Evolutionary conservation across 2,329 filamentous ascomycete genomes (phyloP), one percentile per base, ranked within the genome.

Genomic region (Sclerotinia glacialis): DNA sequence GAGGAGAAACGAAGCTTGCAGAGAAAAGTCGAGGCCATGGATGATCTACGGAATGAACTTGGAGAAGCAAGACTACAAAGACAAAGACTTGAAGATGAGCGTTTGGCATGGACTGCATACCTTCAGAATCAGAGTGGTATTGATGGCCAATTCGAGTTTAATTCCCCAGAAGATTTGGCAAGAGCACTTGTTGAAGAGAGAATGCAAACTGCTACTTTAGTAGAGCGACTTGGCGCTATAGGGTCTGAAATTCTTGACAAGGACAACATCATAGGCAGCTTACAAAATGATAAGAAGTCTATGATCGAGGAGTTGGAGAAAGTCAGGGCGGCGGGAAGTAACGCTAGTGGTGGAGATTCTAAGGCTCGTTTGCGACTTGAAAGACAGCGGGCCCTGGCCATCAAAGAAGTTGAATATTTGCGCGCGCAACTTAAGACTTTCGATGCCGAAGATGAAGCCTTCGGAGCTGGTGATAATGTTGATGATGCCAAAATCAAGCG

Each of bases 361-460:
- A 90, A 93, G 78, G 84, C 85, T 1, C 88, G 87, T 53, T 81
- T 90, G 64, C 86, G 95, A 42, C 80, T 97, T 0, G 94, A 99
- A 73, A 85, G 95, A 67, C 94, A 98, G 76, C 90, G 92, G 67
- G 86, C 85, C 0, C 83, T 99, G 9, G 92, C 93, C 0, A 83
- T 92, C 31, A 97, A 97, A 75, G 96, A 99, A 76, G 92, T 95
- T 0, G 93, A 97, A 72, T 97, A 96, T 76, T 84, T 99, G 8
- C 90, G 95, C 28, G 94, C 92, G 0, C 95, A 99, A 77, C 83
- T 98, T 65, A 93, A 93, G 78, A 89, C 91, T 0, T 90, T 96
- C 68, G 92, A 98, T 74, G 85, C 87, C 0, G 95, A 99, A 77
- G 93, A 98, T 73, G 86, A 87, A 64, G 93, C 93, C 0, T 90